Conservation (phyloP, 2,329 filamentous ascomycete genomes). For the Leptographium lundbergii region DNA sequence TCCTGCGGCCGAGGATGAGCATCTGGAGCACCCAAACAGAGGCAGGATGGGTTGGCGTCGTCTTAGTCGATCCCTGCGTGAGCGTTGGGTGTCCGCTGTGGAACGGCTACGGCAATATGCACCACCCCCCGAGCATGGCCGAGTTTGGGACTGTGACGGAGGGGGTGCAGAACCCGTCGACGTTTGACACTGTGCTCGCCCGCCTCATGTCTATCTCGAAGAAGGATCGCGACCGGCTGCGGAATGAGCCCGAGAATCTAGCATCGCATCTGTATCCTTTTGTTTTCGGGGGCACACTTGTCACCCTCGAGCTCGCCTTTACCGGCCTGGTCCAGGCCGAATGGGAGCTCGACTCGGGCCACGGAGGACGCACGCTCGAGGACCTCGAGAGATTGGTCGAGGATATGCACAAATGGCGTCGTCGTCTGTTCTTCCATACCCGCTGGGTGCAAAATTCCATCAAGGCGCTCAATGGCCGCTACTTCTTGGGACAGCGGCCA, state of each 20-base stretch:
- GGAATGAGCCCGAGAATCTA: neutral
- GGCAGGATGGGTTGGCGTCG: neutral
- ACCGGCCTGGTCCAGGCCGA: neutral
- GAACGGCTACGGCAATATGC: neutral
- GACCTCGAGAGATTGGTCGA: neutral
- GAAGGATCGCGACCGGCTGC: neutral
- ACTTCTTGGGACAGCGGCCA: neutral
- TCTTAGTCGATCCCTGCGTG: neutral
- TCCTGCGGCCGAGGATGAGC: neutral
- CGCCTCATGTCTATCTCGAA: neutral
- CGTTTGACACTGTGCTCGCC: neutral
- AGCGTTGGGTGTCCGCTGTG: neutral
- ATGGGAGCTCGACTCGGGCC: neutral
- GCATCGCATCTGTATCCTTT: neutral
- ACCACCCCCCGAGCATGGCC: neutral
- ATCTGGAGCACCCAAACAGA: neutral
- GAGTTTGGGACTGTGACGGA: neutral
- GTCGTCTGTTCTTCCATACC: neutral
- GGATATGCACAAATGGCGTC: neutral
- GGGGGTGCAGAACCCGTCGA: neutral
- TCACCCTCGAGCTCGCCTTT: neutral
- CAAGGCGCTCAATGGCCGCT: neutral
- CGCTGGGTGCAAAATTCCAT: neutral
- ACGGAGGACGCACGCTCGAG: neutral
- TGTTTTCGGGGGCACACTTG: neutral